Evolutionary conservation across 2,329 filamentous ascomycete genomes (phyloP).

Genomic region (Hymenoscyphus salicellus): DNA sequence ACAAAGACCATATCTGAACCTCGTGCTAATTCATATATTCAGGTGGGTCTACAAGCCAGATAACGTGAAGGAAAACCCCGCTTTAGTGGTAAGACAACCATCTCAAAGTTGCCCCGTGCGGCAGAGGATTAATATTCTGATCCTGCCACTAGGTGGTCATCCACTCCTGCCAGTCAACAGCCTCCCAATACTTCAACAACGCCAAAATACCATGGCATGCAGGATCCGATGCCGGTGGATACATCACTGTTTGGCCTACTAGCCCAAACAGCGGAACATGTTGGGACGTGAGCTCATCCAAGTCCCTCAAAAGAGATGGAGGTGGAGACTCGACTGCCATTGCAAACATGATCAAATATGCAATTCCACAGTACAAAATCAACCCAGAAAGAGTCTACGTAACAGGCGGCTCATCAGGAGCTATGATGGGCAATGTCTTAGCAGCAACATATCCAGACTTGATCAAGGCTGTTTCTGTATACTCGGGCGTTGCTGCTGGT

Average conservation of each 20-base stretch:
- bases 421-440: slow-evolving; percentile 50
- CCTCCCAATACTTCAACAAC: slow-evolving; percentile 28
- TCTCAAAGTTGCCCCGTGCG: background rate
- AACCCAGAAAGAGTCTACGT: slow-evolving; percentile 52
- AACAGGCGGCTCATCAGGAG: slow-evolving; percentile 48
- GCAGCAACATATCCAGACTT: slow-evolving; percentile 44
- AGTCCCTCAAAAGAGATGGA: slow-evolving; percentile 49
- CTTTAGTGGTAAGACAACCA: slow-evolving; percentile 16
- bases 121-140: background rate
- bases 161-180: slow-evolving; percentile 42
- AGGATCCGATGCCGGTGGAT: slow-evolving; percentile 52
- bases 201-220: slow-evolving; percentile 45
- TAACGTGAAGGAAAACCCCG: slow-evolving; percentile 21
- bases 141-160: slow-evolving; percentile 15
- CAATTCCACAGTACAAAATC: slow-evolving; percentile 48
- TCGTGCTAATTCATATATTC: background rate
- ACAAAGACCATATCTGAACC: background rate
- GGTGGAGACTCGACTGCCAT: slow-evolving; percentile 55
- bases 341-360: slow-evolving; percentile 56
- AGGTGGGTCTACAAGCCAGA: slow-evolving; percentile 28
- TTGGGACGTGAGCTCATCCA: slow-evolving; percentile 55
- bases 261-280: slow-evolving; percentile 51
- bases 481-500: slow-evolving; percentile 44
- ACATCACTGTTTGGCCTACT: slow-evolving; percentile 58
- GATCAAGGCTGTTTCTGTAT: slow-evolving; percentile 44